A percentile compares a stretch with the other conserved stretches of the same genome.
phyloP scores from a whole-genome alignment of 768 basidiomycete species.

The Plicaturopsis crispa region DNA sequence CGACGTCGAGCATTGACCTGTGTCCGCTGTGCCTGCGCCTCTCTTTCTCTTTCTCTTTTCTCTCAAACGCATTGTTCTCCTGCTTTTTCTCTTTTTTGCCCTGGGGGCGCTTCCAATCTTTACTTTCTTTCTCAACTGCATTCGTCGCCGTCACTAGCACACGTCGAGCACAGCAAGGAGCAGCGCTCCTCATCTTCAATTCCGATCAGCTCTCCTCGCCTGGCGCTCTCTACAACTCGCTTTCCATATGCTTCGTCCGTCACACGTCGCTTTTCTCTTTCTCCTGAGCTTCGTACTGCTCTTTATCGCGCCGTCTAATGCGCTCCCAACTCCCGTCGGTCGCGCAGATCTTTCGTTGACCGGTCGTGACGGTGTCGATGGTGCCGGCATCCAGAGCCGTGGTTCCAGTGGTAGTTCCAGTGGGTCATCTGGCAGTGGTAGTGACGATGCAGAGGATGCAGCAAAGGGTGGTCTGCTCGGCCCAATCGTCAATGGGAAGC shows the following conservation, averaged over 20 bases:
- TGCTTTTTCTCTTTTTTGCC: constrained; percentile 23
- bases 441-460: too few species aligned
- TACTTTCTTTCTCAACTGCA: constrained; percentile 21
- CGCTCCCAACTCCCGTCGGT: constrained; percentile 28
- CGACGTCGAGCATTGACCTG: not conserved
- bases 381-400: too few species aligned
- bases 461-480: too few species aligned
- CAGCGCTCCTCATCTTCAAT: constrained; percentile 31
- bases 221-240: constrained; percentile 14
- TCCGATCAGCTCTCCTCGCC: constrained; percentile 16
- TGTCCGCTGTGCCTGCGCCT: constrained; percentile 14
- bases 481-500: constrained; percentile 15
- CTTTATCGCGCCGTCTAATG: constrained; percentile 22
- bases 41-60: constrained; percentile 11
- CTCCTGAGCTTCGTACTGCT: constrained; percentile 31
- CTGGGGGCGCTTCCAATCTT: constrained; percentile 41
- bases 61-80: constrained; percentile 2
- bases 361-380: too few species aligned
- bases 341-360: too few species aligned
- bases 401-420: too few species aligned
- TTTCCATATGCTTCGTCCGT: constrained; percentile 31
- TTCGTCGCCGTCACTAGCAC: constrained; percentile 22
- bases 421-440: too few species aligned
- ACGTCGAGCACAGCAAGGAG: constrained; percentile 43
- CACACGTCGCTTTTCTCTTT: constrained; percentile 26